These are phyloP conservation scores for Picea abies DNA, from an alignment of 83 land plant genomes.

Conservation along the genomic window DNA sequence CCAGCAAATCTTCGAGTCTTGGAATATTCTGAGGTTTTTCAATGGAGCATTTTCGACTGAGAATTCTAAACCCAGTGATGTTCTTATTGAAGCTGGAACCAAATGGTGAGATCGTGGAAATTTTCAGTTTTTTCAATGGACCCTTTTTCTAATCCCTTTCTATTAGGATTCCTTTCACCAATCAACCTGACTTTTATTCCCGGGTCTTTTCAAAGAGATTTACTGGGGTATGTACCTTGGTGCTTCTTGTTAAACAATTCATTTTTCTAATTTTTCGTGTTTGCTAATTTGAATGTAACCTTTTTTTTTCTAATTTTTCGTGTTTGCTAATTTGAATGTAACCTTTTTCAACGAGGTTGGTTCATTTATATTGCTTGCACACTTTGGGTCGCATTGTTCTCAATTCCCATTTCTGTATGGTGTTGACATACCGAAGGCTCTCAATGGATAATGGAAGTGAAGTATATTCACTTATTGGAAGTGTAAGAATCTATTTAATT, in stretches of 20 bases:
- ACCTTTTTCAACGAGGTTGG: not conserved
- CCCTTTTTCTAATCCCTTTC: not conserved
- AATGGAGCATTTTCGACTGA: not conserved
- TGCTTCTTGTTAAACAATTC: not conserved
- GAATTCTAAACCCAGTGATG: no score
- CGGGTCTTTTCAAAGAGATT: not conserved
- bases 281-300: not conserved
- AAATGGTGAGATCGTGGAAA: slow-evolving; percentile 2
- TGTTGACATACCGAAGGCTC: slow-evolving; percentile 1
- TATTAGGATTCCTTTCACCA: not conserved
- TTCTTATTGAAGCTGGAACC: slow-evolving; percentile 55
- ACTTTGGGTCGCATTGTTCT: no score
- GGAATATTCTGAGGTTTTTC: not conserved
- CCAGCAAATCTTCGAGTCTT: slow-evolving; percentile 9
- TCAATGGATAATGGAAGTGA: not conserved
- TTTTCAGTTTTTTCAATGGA: not conserved
- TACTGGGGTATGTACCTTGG: not conserved
- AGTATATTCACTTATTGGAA: not conserved
- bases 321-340: not conserved
- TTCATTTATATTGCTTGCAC: no score
- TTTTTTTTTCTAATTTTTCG: not conserved
- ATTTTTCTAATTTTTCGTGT: not conserved
- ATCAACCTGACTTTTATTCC: not conserved
- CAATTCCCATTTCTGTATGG: slow-evolving; percentile 4
- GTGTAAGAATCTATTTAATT: not conserved